Conservation (phyloP, 306 rosid genomes). For the Cercis canadensis region DNA sequence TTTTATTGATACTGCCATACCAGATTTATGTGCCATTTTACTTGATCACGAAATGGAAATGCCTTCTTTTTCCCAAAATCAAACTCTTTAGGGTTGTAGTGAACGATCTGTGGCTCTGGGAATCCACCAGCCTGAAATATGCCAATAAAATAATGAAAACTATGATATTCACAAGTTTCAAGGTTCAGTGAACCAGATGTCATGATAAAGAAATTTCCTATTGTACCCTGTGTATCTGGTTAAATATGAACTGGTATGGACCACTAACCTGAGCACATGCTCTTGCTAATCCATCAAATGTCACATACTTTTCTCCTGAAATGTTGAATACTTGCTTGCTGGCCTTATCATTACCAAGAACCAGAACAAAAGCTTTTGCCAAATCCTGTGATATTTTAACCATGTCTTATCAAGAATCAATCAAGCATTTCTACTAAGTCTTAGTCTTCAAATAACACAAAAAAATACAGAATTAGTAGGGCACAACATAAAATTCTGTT, state of each 20-base stretch:
- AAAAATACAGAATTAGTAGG: not conserved
- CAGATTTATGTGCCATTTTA: conserved; percentile 24
- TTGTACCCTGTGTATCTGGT: not conserved
- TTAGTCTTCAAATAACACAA: not conserved
- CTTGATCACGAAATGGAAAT: conserved; percentile 98
- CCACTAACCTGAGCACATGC: conserved; percentile 89
- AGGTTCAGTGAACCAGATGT: not conserved
- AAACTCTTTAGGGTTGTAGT: conserved; percentile 87
- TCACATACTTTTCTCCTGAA: conserved; percentile 88
- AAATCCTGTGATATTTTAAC: conserved; percentile 68
- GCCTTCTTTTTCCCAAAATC: conserved; percentile 96
- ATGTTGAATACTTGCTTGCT: conserved; percentile 93
- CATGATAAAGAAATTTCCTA: not conserved
- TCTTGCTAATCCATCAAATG: conserved; percentile 92
- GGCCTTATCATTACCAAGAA: conserved; percentile 89
- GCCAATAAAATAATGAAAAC: not conserved
- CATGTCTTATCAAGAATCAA: conserved; percentile 25
- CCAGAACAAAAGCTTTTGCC: conserved; percentile 78
- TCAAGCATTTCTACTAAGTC: conserved; percentile 1
- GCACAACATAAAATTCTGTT: not conserved
- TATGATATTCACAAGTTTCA: not conserved
- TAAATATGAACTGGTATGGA: not conserved
- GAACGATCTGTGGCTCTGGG: conserved; percentile 93
- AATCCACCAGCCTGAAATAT: conserved; percentile 82
- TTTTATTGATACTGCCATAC: not conserved